Conservation (phyloP, 2,329 filamentous ascomycete genomes). For the Microdochium bolleyi region DNA sequence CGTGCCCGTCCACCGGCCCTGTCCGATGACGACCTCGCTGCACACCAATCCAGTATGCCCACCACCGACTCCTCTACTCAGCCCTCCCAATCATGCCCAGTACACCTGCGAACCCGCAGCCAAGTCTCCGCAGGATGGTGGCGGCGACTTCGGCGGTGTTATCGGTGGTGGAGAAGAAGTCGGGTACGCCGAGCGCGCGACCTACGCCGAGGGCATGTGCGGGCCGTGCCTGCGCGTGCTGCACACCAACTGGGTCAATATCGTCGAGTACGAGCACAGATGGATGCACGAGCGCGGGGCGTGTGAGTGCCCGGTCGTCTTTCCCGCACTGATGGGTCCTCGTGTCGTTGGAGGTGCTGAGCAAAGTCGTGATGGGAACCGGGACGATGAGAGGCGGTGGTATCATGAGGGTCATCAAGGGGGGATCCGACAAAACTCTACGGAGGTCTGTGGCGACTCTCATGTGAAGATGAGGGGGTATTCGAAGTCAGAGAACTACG, state of each 20-base stretch:
- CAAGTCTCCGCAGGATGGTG: no score
- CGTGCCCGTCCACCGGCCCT: slow-evolving; percentile 27
- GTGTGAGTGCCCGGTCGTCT: slow-evolving; percentile 27
- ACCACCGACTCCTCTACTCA: slow-evolving; percentile 3
- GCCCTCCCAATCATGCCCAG: not conserved
- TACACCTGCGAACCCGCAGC: no score
- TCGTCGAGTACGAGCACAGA: slow-evolving; percentile 31
- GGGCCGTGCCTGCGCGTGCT: slow-evolving; percentile 26
- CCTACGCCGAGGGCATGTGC: slow-evolving; percentile 26
- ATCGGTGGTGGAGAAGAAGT: not conserved
- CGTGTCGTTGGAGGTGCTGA: not conserved
- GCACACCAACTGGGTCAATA: slow-evolving; percentile 29
- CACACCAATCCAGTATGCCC: slow-evolving; percentile 26
- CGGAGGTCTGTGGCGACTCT: no score
- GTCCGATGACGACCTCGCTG: slow-evolving; percentile 30
- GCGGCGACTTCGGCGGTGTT: no score
- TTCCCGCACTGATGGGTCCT: slow-evolving; percentile 15
- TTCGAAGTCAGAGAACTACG: not conserved
- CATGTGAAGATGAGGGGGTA: no score
- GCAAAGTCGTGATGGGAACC: not conserved
- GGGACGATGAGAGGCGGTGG: not conserved
- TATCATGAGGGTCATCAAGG: not conserved
- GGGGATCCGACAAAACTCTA: no score
- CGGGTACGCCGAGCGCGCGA: slow-evolving; percentile 15
- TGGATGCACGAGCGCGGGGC: slow-evolving; percentile 36